Conservation (phyloP, 2,329 filamentous ascomycete species). For the Aspergillus sp. region DNA sequence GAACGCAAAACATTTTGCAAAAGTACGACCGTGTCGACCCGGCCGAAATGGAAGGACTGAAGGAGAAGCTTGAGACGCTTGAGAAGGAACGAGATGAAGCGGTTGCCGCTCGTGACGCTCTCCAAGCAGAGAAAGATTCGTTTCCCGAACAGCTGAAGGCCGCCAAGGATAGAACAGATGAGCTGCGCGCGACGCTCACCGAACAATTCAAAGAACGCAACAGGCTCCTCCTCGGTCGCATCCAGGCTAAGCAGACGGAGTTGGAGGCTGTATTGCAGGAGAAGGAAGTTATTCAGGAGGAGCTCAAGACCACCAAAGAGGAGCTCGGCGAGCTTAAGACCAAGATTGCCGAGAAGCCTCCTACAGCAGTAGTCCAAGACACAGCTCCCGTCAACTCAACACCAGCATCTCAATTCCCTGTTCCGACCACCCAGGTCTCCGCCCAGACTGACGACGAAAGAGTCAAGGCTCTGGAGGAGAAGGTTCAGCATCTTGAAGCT, state of each 20-base stretch:
- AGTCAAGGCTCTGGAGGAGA: slow-evolving; percentile 65
- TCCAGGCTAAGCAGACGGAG: slow-evolving; percentile 57
- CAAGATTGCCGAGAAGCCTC: slow-evolving; percentile 59
- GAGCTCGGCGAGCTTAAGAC: slow-evolving; percentile 56
- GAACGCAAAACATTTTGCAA: slow-evolving; percentile 91
- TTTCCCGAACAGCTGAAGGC: slow-evolving; percentile 54
- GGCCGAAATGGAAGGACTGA: slow-evolving; percentile 86
- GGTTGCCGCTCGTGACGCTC: slow-evolving; percentile 53
- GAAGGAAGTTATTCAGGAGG: slow-evolving; percentile 69
- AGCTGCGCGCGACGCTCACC: slow-evolving; percentile 51
- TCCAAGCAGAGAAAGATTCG: slow-evolving; percentile 56
- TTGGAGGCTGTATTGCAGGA: slow-evolving; percentile 59
- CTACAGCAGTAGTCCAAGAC: slow-evolving; percentile 52
- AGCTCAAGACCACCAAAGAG: slow-evolving; percentile 65
- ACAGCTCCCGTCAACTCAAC: slow-evolving; percentile 47
- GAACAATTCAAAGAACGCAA: slow-evolving; percentile 60
- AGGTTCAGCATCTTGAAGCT: slow-evolving; percentile 58
- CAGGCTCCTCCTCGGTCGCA: slow-evolving; percentile 69
- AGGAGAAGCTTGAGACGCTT: slow-evolving; percentile 71
- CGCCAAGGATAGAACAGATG: slow-evolving; percentile 54
- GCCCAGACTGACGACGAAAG: slow-evolving; percentile 56
- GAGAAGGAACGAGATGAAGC: slow-evolving; percentile 72
- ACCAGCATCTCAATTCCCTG: slow-evolving; percentile 38
- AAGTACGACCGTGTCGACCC: slow-evolving; percentile 97
- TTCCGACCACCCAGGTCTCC: slow-evolving; percentile 28